A percentile compares a stretch with the other conserved stretches of the same genome.
Evolutionary conservation across 352 stramenopile species (phyloP).

Genomic region (Globisporangium polare): DNA sequence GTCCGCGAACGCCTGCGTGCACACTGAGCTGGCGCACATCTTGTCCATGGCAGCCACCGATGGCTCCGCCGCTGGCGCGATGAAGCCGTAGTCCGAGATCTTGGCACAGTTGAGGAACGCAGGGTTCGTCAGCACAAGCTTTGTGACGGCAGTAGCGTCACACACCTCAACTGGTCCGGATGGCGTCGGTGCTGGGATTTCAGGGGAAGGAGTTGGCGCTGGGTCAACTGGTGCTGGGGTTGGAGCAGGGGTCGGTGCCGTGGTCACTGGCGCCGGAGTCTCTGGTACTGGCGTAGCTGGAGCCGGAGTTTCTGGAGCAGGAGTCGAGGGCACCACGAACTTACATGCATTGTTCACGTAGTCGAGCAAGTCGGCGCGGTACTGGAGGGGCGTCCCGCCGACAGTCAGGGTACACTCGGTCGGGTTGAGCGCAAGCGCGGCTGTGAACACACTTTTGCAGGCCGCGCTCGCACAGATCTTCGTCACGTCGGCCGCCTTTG

Average conservation of each 20-base stretch:
- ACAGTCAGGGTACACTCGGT: constrained; percentile 13
- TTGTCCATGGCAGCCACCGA: constrained; percentile 9
- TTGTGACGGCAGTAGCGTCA: background rate
- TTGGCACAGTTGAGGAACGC: constrained; percentile 8
- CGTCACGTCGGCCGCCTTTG: background rate
- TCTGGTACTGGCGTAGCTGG: background rate
- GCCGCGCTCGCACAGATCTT: constrained; percentile 11
- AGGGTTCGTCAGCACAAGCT: constrained; percentile 8
- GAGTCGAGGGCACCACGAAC: background rate
- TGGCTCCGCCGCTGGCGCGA: background rate
- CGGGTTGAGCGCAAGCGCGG: background rate
- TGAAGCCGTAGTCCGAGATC: constrained; percentile 3
- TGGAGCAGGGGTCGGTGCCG: background rate
- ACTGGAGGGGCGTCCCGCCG: constrained; percentile 3
- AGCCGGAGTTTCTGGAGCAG: background rate
- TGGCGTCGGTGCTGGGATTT: background rate
- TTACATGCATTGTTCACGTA: constrained; percentile 12
- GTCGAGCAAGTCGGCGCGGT: constrained; percentile 14
- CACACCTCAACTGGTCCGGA: constrained; percentile 2
- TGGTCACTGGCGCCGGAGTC: background rate
- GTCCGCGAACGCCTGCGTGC: constrained; percentile 7
- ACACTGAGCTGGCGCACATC: constrained; percentile 9
- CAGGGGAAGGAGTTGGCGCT: background rate
- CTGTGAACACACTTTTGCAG: background rate
- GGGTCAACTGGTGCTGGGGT: background rate